Evolutionary conservation across 257 asterid genomes (phyloP), one percentile per base, ranked within the genome.

Genomic region (Fraxinus quadrangulata): DNA sequence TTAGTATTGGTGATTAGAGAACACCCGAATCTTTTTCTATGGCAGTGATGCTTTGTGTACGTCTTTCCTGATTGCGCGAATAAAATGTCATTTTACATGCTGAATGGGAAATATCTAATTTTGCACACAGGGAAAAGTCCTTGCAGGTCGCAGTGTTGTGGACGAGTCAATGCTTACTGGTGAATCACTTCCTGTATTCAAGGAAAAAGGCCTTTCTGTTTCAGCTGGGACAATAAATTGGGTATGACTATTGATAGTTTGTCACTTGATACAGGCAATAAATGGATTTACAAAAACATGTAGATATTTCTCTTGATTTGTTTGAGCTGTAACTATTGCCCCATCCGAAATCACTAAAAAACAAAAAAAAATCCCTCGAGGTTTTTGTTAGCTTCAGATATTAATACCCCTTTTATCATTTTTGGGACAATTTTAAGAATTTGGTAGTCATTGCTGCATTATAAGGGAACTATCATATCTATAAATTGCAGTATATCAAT

Each of bases 131-230:
- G 99, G 99, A 69, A 89, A 81, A 85, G 94, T 95, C 51, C 80
- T 88, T 74, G 97, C 97, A 49, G 99, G 99, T 82, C 88, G 99
- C 85, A 93, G 99, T 91, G 99, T 95, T 47, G 99, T 91, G 86
- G 99, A 95, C 40, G 98, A 95, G 83, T 95, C 99, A 82, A 95
- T 93, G 99, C 98, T 95, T 77, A 93, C 99, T 36, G 98, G 99
- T 79, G 99, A 95, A 90, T 93, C 99, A 80, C 96, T 93, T 86
- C 98, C 98, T 17, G 93, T 95, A 33, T 95, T 95, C 85, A 93
- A 95, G 86, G 98, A 93, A 77, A 93, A 83, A 56, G 97, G 93
- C 56, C 82, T 84, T 76, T 79, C 88, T 73, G 96, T 95, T 83
- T 95, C 99, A 72, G 93, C 99, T 54, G 99, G 99, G 70, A 95